Conservation (phyloP, 2,329 filamentous ascomycete species). For the Tolypocladium capitatum region DNA sequence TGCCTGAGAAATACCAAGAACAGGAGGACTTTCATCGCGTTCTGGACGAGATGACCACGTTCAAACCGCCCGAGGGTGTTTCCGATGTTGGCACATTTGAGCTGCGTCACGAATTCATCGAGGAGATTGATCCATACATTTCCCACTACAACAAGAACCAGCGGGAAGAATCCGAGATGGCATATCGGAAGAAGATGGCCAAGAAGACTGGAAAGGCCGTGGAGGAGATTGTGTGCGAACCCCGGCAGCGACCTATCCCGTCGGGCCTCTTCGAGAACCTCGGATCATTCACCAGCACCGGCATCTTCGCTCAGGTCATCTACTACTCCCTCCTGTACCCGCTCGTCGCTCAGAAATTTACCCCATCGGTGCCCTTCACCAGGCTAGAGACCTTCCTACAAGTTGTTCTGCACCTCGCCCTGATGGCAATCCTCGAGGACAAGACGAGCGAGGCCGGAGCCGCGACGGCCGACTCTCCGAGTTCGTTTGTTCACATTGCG, state of each 20-base stretch:
- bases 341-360: conserved; percentile 52
- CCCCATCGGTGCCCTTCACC: conserved; percentile 64
- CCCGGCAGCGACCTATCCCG: conserved; percentile 62
- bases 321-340: conserved; percentile 81
- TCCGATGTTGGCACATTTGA: conserved; percentile 92
- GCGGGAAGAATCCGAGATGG: conserved; percentile 82
- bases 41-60: conserved; percentile 76
- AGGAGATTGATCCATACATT: conserved; percentile 88
- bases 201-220: conserved; percentile 71
- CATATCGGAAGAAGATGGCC: conserved; percentile 76
- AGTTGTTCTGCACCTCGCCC: conserved; percentile 73
- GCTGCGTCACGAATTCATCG: conserved; percentile 71
- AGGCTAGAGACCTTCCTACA: conserved; percentile 86
- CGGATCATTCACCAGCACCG: conserved; percentile 66
- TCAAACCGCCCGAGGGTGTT: conserved; percentile 79
- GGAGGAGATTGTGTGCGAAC: conserved; percentile 84
- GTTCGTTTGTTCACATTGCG: conserved; percentile 62
- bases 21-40: conserved; percentile 78
- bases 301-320: conserved; percentile 79
- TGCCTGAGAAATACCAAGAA: conserved; percentile 82
- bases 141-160: conserved; percentile 96
- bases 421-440: conserved; percentile 81
- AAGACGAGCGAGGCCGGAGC: conserved; percentile 41
- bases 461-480: conserved; percentile 26
- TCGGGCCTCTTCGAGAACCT: conserved; percentile 67